A percentile compares a stretch with the other conserved stretches of the same genome.
Conservation (phyloP, 345 rosid species). For the Barbarea vulgaris region DNA sequence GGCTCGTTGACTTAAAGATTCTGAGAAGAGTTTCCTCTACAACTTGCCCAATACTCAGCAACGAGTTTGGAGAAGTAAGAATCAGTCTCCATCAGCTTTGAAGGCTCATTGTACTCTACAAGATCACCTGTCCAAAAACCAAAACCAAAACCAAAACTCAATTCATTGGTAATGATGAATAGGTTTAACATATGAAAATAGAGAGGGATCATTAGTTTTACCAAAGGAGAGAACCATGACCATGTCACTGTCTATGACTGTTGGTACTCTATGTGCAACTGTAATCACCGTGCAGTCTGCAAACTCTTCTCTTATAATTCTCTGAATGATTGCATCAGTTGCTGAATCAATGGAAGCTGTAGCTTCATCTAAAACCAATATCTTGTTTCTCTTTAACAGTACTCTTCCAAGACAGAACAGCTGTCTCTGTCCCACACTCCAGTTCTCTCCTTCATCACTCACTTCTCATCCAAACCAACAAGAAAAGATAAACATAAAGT, state of each 20-base stretch:
- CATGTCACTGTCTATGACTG: conserved; percentile 77
- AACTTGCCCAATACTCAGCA: conserved; percentile 77
- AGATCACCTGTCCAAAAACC: conserved; percentile 48
- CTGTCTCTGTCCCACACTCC: conserved; percentile 83
- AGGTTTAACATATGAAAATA: background rate
- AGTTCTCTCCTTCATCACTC: conserved; percentile 81
- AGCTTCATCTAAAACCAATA: conserved; percentile 71
- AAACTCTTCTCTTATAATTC: conserved; percentile 68
- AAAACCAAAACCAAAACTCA: background rate
- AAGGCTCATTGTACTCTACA: conserved; percentile 70
- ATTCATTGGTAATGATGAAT: background rate
- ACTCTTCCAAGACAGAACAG: conserved; percentile 81
- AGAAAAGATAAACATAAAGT: conserved; percentile 2
- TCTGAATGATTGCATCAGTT: conserved; percentile 70
- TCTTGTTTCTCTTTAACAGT: conserved; percentile 58
- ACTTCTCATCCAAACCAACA: conserved; percentile 42
- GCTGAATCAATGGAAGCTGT: conserved; percentile 74
- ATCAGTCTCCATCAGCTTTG: conserved; percentile 62
- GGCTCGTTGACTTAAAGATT: conserved; percentile 13
- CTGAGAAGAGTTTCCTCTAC: conserved; percentile 47
- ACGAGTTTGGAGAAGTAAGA: conserved; percentile 78
- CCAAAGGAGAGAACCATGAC: conserved; percentile 84
- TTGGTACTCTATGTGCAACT: conserved; percentile 77
- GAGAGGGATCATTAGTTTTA: conserved; percentile 29
- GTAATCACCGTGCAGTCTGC: conserved; percentile 66